A percentile compares a stretch with the other conserved stretches of the same genome.
These are phyloP conservation scores for Eutrema yunnanense DNA, from an alignment of 345 rosid species.

Conservation along the genomic window DNA sequence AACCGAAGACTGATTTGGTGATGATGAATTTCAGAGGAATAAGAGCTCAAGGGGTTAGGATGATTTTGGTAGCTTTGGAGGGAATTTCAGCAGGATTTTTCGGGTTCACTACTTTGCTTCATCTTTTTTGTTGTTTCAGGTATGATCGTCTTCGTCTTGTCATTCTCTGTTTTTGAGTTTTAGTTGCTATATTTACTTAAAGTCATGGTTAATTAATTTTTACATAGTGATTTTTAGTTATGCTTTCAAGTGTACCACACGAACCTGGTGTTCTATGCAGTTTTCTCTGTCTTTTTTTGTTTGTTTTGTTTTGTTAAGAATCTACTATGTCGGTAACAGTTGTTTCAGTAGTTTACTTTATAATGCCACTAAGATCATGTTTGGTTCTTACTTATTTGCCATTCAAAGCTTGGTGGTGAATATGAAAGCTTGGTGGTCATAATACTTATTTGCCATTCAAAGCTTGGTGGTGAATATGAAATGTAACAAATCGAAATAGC, in stretches of 20 bases:
- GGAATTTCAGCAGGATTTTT: conserved; percentile 2
- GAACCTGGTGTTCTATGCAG: conserved; percentile 14
- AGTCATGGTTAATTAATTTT: conserved; percentile 15
- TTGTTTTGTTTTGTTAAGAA: too few species aligned
- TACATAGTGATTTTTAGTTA: conserved; percentile 16
- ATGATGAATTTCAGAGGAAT: conserved; percentile 13
- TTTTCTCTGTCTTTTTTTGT: not conserved
- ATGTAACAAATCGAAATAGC: not conserved
- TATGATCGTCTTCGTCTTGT: conserved; percentile 1
- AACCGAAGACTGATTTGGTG: conserved; percentile 40
- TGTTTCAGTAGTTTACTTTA: not conserved
- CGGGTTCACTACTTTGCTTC: not conserved
- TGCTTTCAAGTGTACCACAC: conserved; percentile 12
- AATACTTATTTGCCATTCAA: not conserved
- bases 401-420: not conserved
- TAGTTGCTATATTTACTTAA: not conserved
- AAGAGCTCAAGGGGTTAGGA: conserved; percentile 27
- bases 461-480: not conserved
- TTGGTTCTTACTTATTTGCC: not conserved
- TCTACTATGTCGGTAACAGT: conserved; percentile 4
- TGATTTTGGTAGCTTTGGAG: conserved; percentile 12
- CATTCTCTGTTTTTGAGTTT: conserved; percentile 4
- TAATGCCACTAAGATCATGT: not conserved
- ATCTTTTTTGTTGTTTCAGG: not conserved
- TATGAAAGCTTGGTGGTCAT: not conserved